Conservation (phyloP, 208 protist genomes). For the Jaenimonas drosophilae region DNA sequence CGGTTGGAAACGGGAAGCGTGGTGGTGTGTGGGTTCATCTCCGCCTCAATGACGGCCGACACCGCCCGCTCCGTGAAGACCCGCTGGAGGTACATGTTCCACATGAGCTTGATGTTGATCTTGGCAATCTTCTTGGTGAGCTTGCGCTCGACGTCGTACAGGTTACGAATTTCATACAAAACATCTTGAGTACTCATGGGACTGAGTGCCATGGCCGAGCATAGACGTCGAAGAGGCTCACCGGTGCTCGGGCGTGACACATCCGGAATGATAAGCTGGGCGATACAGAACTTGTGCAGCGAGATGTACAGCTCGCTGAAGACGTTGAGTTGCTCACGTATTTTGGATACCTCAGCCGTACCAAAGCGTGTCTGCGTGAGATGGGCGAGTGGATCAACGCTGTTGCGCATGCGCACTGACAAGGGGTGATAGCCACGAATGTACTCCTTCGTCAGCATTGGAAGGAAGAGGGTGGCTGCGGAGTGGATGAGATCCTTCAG, state of each 20-base stretch:
- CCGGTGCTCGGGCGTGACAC: constrained; percentile 36
- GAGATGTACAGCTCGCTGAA: constrained; percentile 58
- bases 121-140: constrained; percentile 32
- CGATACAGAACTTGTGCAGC: constrained; percentile 49
- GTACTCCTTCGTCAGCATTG: constrained; percentile 81
- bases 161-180: constrained; percentile 45
- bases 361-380: constrained; percentile 66
- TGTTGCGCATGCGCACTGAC: constrained; percentile 81
- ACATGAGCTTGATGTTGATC: constrained; percentile 40
- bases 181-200: constrained; percentile 39
- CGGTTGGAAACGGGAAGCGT: constrained; percentile 40
- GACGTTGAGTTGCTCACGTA: constrained; percentile 53
- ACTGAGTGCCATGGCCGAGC: constrained; percentile 44
- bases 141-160: constrained; percentile 40
- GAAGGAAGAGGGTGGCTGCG: constrained; percentile 40
- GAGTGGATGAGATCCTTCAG: constrained; percentile 55
- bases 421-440: constrained; percentile 78
- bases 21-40: constrained; percentile 50
- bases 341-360: constrained; percentile 27
- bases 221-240: constrained; percentile 30
- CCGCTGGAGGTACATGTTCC: constrained; percentile 60
- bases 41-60: constrained; percentile 32
- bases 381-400: constrained; percentile 56
- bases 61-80: constrained; percentile 51
- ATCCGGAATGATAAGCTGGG: constrained; percentile 27